Evolutionary conservation across 2,329 filamentous ascomycete species (phyloP).

Genomic region (Chalaropsis ovoidea): DNA sequence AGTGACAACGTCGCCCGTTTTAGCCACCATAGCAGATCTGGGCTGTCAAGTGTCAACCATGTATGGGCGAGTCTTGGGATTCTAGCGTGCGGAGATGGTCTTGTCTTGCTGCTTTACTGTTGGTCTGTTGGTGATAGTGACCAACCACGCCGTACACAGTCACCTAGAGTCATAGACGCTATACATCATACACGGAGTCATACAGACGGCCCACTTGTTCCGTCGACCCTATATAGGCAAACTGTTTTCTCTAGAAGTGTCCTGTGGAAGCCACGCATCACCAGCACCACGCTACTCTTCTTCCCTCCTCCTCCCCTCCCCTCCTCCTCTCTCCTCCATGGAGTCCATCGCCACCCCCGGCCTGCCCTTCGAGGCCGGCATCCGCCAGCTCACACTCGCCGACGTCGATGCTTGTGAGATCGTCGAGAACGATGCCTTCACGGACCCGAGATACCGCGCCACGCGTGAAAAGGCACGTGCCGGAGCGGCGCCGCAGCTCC

Average conservation of each 20-base stretch:
- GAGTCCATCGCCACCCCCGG: constrained; percentile 3
- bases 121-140: background rate
- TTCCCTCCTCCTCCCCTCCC: background rate
- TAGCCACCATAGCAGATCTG: no score
- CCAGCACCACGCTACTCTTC: background rate
- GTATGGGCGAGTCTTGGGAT: no score
- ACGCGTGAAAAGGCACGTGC: constrained; percentile 44
- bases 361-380: constrained; percentile 12
- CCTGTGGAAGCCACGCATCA: no score
- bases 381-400: constrained; percentile 59
- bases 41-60: background rate
- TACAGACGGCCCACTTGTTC: no score
- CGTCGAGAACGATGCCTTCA: constrained; percentile 47
- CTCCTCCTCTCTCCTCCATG: background rate
- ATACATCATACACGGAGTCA: no score
- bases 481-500: background rate
- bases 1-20: no score
- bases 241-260: no score
- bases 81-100: no score
- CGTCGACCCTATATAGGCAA: no score
- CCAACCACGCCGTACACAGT: background rate
- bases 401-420: constrained; percentile 52
- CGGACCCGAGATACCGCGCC: constrained; percentile 41
- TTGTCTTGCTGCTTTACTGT: no score
- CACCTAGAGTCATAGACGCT: no score